Base-by-base conservation (phyloP, 163 green algal genomes). In the Scenedesmus sp. region DNA sequence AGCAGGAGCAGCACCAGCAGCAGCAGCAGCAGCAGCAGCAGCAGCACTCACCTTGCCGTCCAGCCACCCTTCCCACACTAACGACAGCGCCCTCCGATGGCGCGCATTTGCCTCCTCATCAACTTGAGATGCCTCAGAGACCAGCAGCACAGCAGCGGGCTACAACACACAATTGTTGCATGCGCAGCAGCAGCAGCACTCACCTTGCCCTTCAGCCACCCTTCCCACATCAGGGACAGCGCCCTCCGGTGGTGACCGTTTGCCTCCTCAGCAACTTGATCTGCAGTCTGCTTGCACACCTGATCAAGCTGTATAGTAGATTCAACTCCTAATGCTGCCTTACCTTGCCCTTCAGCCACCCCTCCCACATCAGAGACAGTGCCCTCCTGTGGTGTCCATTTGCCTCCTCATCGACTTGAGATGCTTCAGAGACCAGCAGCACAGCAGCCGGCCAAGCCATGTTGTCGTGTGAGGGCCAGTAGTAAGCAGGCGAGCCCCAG, bases 401-500 rank as follows among this genome's bases (percentile, higher is more conserved):
- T 46, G 82, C 82, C 12, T 16, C 86, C 13, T 12, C 86, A 46
- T 5, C 23, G 56, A 52, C 62, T 54, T 52, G 34, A 70, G n/a
- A 0, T 23, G 57, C 54, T 23, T 54, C 5, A 34, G 59, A 26
- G 2, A 91, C 26, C 57, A 91, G 87, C 74, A 91, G 26, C 4
- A 86, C 13, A 12, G 87, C 87, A 8, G 59, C 59, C 5, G 87
- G 55, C 76, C 74, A 86, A 4, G 70, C 87, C 87, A 91, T 86
- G 87, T 86, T 86, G 87, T 91, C 76, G 15, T 91, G 76, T 59
- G 56, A 76, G 26, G 87, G 87, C 74, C 74, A 86, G 15, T 91
- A 91, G 10, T 70, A 84, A 3, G 56, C 59, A 3, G 87, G 23
- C 6, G 57, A 56, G 23, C 10, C 6, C 87, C 87, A 91, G 57